Conservation (phyloP, 345 rosid genomes). For the Eucalyptus brandiana region DNA sequence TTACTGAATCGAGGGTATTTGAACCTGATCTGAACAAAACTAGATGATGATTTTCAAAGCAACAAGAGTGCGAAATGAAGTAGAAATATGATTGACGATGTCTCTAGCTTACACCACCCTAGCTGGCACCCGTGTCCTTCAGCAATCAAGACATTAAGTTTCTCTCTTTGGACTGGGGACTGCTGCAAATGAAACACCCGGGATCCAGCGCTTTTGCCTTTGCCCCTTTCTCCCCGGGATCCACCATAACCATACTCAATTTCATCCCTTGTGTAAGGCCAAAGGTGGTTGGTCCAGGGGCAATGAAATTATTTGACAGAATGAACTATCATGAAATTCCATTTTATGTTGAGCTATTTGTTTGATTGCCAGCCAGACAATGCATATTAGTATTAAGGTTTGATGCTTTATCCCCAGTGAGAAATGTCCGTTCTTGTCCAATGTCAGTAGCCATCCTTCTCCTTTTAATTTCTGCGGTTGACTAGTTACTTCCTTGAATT, state of each 20-base stretch:
- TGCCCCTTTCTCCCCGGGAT: background rate
- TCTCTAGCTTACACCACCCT: background rate
- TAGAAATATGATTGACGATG: background rate
- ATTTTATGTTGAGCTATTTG: background rate
- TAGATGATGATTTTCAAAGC: background rate
- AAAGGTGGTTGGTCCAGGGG: background rate
- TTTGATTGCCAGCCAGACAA: background rate
- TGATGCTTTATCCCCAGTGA: background rate
- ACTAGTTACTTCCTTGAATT: background rate
- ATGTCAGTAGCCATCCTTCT: background rate
- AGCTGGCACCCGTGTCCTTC: background rate
- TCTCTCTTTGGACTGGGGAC: background rate
- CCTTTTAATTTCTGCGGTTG: background rate
- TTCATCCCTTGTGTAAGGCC: background rate
- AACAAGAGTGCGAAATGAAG: background rate
- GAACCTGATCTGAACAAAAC: background rate
- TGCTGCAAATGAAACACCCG: background rate
- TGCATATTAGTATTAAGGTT: background rate
- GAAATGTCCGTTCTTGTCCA: background rate
- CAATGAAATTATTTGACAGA: background rate
- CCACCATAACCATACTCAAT: background rate
- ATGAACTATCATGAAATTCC: background rate
- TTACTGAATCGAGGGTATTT: background rate
- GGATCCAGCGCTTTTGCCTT: background rate
- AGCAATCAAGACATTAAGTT: background rate